Conservation (phyloP, 2,329 filamentous ascomycete genomes). For the Alternaria brassicicola region DNA sequence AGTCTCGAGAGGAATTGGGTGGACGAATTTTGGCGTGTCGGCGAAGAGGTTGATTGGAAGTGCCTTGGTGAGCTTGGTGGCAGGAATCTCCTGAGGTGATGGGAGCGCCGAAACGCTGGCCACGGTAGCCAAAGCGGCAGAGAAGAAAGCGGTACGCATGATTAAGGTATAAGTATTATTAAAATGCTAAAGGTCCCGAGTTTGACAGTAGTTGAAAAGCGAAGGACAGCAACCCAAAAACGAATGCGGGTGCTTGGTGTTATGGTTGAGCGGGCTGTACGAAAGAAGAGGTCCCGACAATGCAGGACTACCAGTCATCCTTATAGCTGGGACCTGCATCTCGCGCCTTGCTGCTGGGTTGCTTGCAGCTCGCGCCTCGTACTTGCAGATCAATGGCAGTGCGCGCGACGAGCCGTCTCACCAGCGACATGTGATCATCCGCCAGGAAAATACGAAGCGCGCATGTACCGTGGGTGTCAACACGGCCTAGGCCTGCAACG, state of each 20-base stretch:
- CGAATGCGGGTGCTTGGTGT: slow-evolving; percentile 5
- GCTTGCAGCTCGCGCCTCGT: slow-evolving; percentile 1
- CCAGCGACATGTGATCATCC: slow-evolving; percentile 13
- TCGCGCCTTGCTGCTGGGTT: background rate
- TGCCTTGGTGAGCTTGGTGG: slow-evolving; percentile 5
- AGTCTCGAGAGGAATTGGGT: slow-evolving; percentile 15
- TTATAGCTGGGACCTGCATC: slow-evolving; percentile 19
- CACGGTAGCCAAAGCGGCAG: slow-evolving; percentile 23
- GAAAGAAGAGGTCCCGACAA: background rate
- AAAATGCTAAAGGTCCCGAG: background rate
- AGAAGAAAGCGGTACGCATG: slow-evolving; percentile 23
- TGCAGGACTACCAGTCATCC: slow-evolving; percentile 10
- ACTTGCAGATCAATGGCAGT: slow-evolving; percentile 12
- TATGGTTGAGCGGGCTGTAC: slow-evolving; percentile 8
- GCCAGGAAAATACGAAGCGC: slow-evolving; percentile 22
- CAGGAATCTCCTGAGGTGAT: slow-evolving; percentile 11
- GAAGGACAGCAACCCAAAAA: slow-evolving; percentile 12
- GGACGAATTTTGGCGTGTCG: slow-evolving; percentile 11
- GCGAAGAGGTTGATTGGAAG: slow-evolving; percentile 16
- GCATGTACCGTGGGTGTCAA: slow-evolving; percentile 13
- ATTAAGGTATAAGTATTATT: slow-evolving; percentile 22
- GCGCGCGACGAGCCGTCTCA: slow-evolving; percentile 10
- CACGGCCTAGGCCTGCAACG: slow-evolving; percentile 22
- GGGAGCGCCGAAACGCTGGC: slow-evolving; percentile 20
- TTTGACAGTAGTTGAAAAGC: slow-evolving; percentile 10